Evolutionary conservation across 2,329 filamentous ascomycete species (phyloP).

Genomic region (Massarina eburnea): DNA sequence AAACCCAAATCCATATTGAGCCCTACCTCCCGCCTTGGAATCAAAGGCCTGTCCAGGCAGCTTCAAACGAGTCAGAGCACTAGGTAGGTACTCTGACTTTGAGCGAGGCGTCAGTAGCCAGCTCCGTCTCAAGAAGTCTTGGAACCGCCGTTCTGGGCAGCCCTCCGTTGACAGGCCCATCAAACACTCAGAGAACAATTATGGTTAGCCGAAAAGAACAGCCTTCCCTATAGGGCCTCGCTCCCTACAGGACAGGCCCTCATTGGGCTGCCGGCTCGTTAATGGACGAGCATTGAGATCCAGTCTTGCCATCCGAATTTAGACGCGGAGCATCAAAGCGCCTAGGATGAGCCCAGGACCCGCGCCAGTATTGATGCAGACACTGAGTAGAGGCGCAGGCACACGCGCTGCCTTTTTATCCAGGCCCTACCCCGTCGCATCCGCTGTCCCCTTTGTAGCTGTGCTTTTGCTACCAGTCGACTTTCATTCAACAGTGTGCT

Average conservation of each 20-base stretch:
- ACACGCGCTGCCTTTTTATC: constrained; percentile 25
- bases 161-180: constrained; percentile 17
- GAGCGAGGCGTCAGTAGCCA: neutral
- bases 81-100: neutral
- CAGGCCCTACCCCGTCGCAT: constrained; percentile 20
- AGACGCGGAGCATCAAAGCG: constrained; percentile 24
- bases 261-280: constrained; percentile 27
- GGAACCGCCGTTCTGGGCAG: constrained; percentile 3
- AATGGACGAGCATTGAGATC: constrained; percentile 20
- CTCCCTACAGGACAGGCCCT: constrained; percentile 13
- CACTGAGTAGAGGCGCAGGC: constrained; percentile 12
- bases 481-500: constrained; percentile 28
- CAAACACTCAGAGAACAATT: constrained; percentile 23
- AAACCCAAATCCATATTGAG: too few relatives aligned
- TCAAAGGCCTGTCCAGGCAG: neutral
- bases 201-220: constrained; percentile 22
- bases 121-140: constrained; percentile 1
- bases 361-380: constrained; percentile 15
- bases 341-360: constrained; percentile 11
- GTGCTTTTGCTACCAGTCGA: constrained; percentile 23
- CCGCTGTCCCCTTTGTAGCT: constrained; percentile 10
- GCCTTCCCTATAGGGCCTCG: constrained; percentile 24
- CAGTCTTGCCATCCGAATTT: constrained; percentile 36
- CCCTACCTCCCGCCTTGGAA: too few relatives aligned
- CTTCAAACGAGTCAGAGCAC: neutral